Percentiles rank a stretch among this genome's conserved stretches.
Conservation (phyloP, 1,284 basidiomycete genomes). For the Lignosus rhinocerotis region DNA sequence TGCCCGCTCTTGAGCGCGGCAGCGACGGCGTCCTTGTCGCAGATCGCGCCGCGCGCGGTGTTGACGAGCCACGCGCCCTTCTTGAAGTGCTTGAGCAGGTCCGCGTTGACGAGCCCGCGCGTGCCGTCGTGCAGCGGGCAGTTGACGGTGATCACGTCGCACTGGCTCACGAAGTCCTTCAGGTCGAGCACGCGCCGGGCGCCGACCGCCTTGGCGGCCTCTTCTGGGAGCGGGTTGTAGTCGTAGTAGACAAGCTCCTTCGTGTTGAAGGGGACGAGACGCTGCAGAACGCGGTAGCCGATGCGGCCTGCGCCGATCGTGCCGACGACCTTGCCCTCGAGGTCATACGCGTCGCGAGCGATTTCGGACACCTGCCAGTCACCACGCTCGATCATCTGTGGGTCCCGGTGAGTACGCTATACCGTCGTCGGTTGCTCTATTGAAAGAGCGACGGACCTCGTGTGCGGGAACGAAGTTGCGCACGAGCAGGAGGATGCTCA, state of each 20-base stretch:
- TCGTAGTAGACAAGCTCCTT: constrained; percentile 95
- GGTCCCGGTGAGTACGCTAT: neutral
- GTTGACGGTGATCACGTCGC: constrained; percentile 88
- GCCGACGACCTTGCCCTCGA: constrained; percentile 90
- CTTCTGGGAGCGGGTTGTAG: constrained; percentile 80
- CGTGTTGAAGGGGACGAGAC: constrained; percentile 84
- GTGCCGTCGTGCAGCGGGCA: constrained; percentile 91
- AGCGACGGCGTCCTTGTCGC: constrained; percentile 80
- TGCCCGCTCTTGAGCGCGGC: constrained; percentile 81
- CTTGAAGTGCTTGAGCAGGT: constrained; percentile 89
- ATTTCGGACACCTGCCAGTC: constrained; percentile 86
- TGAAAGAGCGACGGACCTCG: constrained; percentile 41
- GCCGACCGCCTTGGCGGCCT: constrained; percentile 70
- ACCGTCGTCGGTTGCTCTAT: neutral
- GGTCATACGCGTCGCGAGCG: constrained; percentile 82
- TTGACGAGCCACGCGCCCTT: constrained; percentile 91
- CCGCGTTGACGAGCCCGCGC: constrained; percentile 77
- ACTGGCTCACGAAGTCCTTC: constrained; percentile 81
- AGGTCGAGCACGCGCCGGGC: constrained; percentile 81
- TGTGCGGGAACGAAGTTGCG: constrained; percentile 86
- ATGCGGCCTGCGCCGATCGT: constrained; percentile 88
- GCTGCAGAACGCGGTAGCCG: constrained; percentile 89
- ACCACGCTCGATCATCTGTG: constrained; percentile 78
- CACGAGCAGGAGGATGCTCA: constrained; percentile 83
- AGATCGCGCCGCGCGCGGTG: constrained; percentile 94